Evolutionary conservation across 78 protist genomes (phyloP), one percentile per base, ranked within the genome.

Genomic region (Dictyostelium firmibasis): DNA sequence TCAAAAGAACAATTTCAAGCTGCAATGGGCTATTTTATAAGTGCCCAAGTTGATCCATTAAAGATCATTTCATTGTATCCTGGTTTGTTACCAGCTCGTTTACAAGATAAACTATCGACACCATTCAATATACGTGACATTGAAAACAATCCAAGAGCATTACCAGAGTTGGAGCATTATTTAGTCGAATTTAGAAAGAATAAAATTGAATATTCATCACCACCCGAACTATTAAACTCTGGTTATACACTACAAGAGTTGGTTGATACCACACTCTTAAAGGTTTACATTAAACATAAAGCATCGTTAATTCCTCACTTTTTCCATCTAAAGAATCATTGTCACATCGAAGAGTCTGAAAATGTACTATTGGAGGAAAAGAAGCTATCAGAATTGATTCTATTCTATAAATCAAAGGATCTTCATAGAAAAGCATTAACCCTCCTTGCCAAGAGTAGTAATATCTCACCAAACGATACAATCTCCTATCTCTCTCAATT

Each of bases 361-460:
- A 44, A 87, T 79, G 87, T 89, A 20, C 35, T 89, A 33, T 79
- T 81, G 2, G 94, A 89, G 14, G 94, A 89, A 27, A 89, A 89
- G 60, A 81, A 81, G 25, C 36, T 81, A 11, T 7, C 81, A 10
- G 94, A 89, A 20, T 50, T 93, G 41, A 91, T 93, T 8, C 31
- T 29, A 29, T 77, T 93, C 9, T 93, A 93, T 60, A 84, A 86
- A 83, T 86, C 93, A 4, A 93, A 93, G 50, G 91, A 50, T 29
- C 69, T 93, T 79, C 96, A 93, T 62, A 78, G 92, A 57, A 91
- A 93, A 23, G 96, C 96, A 2, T 64, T 93, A 8, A 72, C 86
- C 0, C 29, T 93, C 3, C 31, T 93, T 7, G 92, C 85, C 9
- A 53, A 83, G 72, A 60, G 25, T 29, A 74, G 62, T 18, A 72